Base-by-base conservation (phyloP, 202 grass and related monocot species). In the Carex sylvatica region DNA sequence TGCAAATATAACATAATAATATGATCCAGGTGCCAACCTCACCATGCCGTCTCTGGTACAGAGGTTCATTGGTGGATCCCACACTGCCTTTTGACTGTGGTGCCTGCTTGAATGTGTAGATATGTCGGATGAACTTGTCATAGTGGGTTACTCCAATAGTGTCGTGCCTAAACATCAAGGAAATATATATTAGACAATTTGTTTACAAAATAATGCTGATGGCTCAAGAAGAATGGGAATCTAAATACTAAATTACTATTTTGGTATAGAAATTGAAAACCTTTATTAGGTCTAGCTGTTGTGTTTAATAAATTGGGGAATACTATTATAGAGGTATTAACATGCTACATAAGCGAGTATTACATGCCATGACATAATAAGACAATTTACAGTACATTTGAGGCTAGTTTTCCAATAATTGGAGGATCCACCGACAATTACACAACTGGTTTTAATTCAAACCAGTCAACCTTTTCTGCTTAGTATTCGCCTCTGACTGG, bases 61-160 rank as follows among this genome's bases (percentile, higher is more conserved):
- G 3, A 90, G 88, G 88, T 94, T 94, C 93, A 96, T 96, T 84
- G 93, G 80, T 59, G 93, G 93, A 20, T 82, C 85, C 85, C 82
- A 74, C 20, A 0, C 6, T 64, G 79, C 28, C 47, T 44, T 18
- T 6, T 6, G 81, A 10, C 46, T 4, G 64, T 24, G 58, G 36
- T 4, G 63, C n/a, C 35, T 84, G 78, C 86, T 91, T 92, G 85
- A 93, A 94, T 20, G 69, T 46, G 85, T 97, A 97, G 60, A 97
- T 85, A 9, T 91, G 86, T 23, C 91, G 83, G 63, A 92, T 65
- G 76, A 97, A 97, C 70, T 93, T 93, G 89, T 91, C 90, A 68
- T 91, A 97, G 84, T 97, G 94, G 64, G 91, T 83, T 9, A 97
- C 91, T 36, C 94, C 94, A 58, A 97, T 93, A 6, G 94, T 97